Percentiles rank a stretch among this genome's conserved stretches.
Conservation (phyloP, 441 rosid genomes). For the Capsella rubella region DNA sequence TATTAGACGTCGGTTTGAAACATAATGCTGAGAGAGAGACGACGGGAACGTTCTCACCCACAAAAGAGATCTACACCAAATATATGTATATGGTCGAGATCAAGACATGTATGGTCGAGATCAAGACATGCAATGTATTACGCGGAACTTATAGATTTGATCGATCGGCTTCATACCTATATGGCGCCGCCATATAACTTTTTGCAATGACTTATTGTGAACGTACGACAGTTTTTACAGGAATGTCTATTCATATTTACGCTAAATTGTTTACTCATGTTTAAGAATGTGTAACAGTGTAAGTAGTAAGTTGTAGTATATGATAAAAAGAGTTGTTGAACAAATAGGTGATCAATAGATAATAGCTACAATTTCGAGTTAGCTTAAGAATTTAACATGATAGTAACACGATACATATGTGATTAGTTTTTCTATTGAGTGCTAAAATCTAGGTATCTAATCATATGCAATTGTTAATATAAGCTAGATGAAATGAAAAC, state of each 20-base stretch:
- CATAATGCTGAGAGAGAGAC: conserved; percentile 31
- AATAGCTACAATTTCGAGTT: neutral
- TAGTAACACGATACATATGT: neutral
- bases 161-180: conserved; percentile 25
- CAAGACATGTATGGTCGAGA: conserved; percentile 38
- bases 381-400: neutral
- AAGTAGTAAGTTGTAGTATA: no score
- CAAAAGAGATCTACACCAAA: neutral
- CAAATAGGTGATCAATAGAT: no score
- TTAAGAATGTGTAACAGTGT: no score
- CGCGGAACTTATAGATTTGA: conserved; percentile 30
- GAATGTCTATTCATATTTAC: no score
- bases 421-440: neutral
- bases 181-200: neutral
- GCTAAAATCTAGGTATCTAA: neutral
- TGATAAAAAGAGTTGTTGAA: no score
- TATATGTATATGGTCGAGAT: conserved; percentile 33
- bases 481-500: neutral
- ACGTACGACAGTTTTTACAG: neutral
- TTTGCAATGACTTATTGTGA: neutral
- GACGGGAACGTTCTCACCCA: conserved; percentile 37
- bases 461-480: neutral
- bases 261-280: no score
- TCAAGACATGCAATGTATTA: conserved; percentile 40
- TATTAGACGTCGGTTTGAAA: conserved; percentile 21